Conservation (phyloP, 192 early-diverging fungal genomes). For the Ramicandelaber brevisporus region DNA sequence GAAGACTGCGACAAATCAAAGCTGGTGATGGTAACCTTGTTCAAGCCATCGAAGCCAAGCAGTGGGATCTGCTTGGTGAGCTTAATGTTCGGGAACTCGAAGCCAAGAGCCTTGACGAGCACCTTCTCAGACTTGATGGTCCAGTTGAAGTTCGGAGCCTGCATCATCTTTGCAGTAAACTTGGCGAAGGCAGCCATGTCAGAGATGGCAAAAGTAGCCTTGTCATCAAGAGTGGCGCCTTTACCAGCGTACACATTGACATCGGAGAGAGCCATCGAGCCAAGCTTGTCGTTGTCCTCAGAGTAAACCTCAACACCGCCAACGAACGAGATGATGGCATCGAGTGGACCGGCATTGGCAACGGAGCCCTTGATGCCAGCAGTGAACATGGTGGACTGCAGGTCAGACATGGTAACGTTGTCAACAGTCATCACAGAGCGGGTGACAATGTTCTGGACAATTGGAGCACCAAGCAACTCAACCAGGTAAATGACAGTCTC, state of each 20-base stretch:
- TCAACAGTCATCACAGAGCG: slow-evolving; percentile 4
- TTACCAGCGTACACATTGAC: slow-evolving; percentile 7
- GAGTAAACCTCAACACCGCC: slow-evolving; percentile 9
- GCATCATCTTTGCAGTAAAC: slow-evolving; percentile 20
- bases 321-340: slow-evolving; percentile 11
- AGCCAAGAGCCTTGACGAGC: background rate
- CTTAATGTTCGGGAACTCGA: background rate
- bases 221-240: slow-evolving; percentile 18
- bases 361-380: slow-evolving; percentile 12
- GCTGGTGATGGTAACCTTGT: background rate
- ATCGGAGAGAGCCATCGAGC: slow-evolving; percentile 2
- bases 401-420: slow-evolving; percentile 9
- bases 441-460: slow-evolving; percentile 25
- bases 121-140: no score
- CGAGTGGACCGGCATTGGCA: slow-evolving; percentile 10
- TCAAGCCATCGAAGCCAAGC: background rate
- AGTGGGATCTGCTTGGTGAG: background rate
- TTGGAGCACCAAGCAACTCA: slow-evolving; percentile 22
- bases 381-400: slow-evolving; percentile 9
- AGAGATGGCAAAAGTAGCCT: slow-evolving; percentile 21
- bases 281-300: slow-evolving; percentile 9
- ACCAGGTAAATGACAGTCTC: slow-evolving; percentile 16
- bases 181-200: slow-evolving; percentile 16
- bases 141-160: slow-evolving; percentile 18
- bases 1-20: background rate